phyloP scores from a whole-genome alignment of 148 eudicot genomes.

The Nepenthes mirabilis region DNA sequence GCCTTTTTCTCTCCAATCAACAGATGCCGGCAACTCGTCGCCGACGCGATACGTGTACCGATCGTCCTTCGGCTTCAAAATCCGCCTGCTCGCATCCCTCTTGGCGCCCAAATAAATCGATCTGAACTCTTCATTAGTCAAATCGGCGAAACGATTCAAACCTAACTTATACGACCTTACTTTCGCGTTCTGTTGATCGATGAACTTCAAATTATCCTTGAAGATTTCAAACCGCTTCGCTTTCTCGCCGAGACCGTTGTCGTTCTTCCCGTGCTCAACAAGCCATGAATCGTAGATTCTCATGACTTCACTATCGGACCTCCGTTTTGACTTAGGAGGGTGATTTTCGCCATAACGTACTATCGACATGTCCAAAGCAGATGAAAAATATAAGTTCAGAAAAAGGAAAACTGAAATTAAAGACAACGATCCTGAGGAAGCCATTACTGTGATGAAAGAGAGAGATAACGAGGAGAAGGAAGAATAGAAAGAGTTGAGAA shows the following conservation, averaged over 20 bases:
- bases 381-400: conserved; percentile 2
- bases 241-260: conserved; percentile 58
- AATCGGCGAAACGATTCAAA: conserved; percentile 66
- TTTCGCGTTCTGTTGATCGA: conserved; percentile 49
- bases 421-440: no score
- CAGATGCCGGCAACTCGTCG: no score
- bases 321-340: neutral
- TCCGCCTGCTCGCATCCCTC: no score
- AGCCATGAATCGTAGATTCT: conserved; percentile 61
- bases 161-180: conserved; percentile 39
- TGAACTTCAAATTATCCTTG: conserved; percentile 45
- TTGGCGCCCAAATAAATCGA: conserved; percentile 38
- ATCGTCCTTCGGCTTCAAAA: no score
- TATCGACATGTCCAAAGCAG: conserved; percentile 37
- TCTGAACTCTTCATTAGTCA: conserved; percentile 74
- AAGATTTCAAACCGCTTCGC: conserved; percentile 51
- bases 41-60: no score
- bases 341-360: conserved; percentile 8
- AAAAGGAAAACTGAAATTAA: conserved; percentile 1
- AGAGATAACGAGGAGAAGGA: no score
- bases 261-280: conserved; percentile 36
- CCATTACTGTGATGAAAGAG: no score
- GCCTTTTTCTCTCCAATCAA: no score
- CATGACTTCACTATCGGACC: conserved; percentile 27
- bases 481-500: no score